Evolutionary conservation across 495 filamentous ascomycete genomes (phyloP).

Genomic region (Parathielavia appendiculata): DNA sequence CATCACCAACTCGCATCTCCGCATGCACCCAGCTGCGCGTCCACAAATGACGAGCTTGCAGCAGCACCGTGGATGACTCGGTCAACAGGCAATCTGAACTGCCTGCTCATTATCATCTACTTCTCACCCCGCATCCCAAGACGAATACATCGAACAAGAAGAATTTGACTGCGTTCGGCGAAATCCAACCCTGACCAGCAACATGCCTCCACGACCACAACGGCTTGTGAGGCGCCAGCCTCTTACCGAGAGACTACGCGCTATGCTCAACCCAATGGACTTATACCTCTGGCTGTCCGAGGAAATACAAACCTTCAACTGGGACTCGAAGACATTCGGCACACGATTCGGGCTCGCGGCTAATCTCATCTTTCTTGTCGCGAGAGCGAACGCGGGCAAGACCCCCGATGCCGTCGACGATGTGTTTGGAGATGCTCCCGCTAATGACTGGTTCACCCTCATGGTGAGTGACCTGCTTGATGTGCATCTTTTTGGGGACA

Average conservation of each 20-base stretch:
- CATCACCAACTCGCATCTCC: not conserved
- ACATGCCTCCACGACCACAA: conserved; percentile 34
- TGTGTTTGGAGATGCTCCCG: conserved; percentile 70
- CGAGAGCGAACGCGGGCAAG: conserved; percentile 64
- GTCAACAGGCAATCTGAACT: not conserved
- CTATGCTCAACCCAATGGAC: conserved; percentile 80
- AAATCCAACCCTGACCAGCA: conserved; percentile 10
- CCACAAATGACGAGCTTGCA: not conserved
- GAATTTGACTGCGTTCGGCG: not conserved
- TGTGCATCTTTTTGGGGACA: not conserved
- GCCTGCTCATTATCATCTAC: not conserved
- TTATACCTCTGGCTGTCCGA: conserved; percentile 85
- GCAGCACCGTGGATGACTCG: not conserved
- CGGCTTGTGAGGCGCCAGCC: conserved; percentile 75
- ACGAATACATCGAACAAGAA: not conserved
- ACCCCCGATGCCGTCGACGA: conserved; percentile 56
- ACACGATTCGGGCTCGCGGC: conserved; percentile 64
- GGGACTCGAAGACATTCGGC: conserved; percentile 77
- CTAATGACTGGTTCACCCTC: conserved; percentile 64
- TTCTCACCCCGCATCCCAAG: not conserved
- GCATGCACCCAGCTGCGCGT: not conserved
- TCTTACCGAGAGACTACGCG: conserved; percentile 67
- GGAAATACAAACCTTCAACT: conserved; percentile 79
- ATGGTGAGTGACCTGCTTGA: conserved; percentile 57
- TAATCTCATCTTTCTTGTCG: conserved; percentile 77